Conservation (phyloP, 73 alveolate species). For the Stentor coeruleus region DNA sequence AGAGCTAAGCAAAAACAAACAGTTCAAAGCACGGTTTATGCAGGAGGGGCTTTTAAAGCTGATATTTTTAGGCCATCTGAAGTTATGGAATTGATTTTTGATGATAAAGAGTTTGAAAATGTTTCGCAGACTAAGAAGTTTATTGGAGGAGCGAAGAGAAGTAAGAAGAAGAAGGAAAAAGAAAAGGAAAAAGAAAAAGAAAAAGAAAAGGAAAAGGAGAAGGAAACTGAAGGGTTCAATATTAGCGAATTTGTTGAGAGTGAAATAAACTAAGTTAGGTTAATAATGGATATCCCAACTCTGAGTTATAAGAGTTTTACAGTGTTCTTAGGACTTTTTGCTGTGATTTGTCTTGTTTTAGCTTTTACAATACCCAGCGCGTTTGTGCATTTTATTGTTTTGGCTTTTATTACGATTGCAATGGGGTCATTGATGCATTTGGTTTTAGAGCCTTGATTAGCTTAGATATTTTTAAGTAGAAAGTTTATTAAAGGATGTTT, state of each 20-base stretch:
- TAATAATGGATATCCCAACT: too few species aligned
- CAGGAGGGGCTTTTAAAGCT: conserved; percentile 98
- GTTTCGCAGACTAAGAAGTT: conserved; percentile 13
- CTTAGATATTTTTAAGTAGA: too few species aligned
- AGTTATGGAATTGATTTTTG: conserved; percentile 90
- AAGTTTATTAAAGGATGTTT: too few species aligned
- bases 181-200: background rate
- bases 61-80: conserved; percentile 95
- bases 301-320: too few species aligned
- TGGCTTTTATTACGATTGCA: too few species aligned
- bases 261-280: background rate
- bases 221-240: conserved; percentile 17
- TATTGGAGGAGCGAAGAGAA: background rate
- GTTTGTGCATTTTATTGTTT: too few species aligned
- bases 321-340: too few species aligned
- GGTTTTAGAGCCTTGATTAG: too few species aligned
- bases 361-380: too few species aligned
- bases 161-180: too few species aligned
- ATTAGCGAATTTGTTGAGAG: conserved; percentile 13
- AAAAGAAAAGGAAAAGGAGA: conserved; percentile 10
- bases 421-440: too few species aligned
- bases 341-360: too few species aligned
- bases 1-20: conserved; percentile 96
- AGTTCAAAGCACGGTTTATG: conserved; percentile 96
- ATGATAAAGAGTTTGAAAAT: conserved; percentile 48